phyloP scores from a whole-genome alignment of 2,329 filamentous ascomycete genomes.

The Curvularia hawaiiensis region DNA sequence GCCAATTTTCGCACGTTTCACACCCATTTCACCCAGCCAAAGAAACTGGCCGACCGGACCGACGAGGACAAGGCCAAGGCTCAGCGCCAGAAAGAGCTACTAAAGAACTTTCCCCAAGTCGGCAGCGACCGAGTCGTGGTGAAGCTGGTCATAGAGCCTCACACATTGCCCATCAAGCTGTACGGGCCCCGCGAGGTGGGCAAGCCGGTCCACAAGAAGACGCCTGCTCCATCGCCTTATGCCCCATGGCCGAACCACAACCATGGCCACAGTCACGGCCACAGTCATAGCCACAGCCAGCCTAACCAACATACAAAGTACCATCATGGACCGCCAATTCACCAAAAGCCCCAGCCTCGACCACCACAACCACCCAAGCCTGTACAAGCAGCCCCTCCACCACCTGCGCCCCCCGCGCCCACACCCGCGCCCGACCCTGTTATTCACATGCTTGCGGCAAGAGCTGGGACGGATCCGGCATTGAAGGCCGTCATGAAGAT shows the following conservation, averaged over 20 bases:
- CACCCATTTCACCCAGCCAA: slow-evolving; percentile 43
- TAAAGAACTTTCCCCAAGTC: slow-evolving; percentile 46
- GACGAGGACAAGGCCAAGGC: slow-evolving; percentile 62
- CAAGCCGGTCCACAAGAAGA: slow-evolving; percentile 36
- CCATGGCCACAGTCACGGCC: slow-evolving; percentile 8
- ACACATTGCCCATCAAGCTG: slow-evolving; percentile 70
- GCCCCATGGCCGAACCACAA: slow-evolving; percentile 44
- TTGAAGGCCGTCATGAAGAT: slow-evolving; percentile 82
- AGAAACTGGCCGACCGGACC: slow-evolving; percentile 61
- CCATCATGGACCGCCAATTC: slow-evolving; percentile 23
- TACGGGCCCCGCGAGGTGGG: slow-evolving; percentile 40
- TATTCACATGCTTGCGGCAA: slow-evolving; percentile 77
- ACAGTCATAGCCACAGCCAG: slow-evolving; percentile 11
- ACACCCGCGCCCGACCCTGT: slow-evolving; percentile 70
- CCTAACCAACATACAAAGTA: slow-evolving; percentile 36
- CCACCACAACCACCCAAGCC: slow-evolving; percentile 35
- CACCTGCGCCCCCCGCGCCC: slow-evolving; percentile 36
- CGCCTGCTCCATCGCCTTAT: slow-evolving; percentile 33
- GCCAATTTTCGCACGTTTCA: slow-evolving; percentile 48
- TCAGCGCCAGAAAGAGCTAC: slow-evolving; percentile 65
- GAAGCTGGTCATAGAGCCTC: slow-evolving; percentile 74
- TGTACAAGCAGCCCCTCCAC: slow-evolving; percentile 30
- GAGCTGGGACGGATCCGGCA: slow-evolving; percentile 73
- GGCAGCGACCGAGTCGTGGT: slow-evolving; percentile 28
- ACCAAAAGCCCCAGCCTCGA: slow-evolving; percentile 34